Evolutionary conservation across 129 eudicot genomes (phyloP).

Genomic region (Flaveria robusta): DNA sequence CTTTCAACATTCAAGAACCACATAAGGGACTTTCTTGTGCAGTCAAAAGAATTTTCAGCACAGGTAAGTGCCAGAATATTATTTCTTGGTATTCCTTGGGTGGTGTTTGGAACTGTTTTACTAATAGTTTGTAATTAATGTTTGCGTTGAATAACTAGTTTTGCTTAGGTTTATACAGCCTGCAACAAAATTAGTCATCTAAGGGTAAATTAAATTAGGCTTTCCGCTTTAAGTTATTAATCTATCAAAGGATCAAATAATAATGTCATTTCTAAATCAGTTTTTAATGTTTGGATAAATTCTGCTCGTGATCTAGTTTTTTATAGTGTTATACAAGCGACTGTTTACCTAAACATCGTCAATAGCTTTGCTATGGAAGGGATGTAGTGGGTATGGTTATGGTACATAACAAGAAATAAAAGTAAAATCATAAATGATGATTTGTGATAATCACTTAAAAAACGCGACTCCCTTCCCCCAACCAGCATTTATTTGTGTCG

Average conservation of each 20-base stretch:
- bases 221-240: background rate
- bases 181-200: background rate
- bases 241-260: background rate
- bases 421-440: too few relatives aligned
- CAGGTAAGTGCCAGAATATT: conserved; percentile 54
- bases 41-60: conserved; percentile 94
- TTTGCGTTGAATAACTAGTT: background rate
- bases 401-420: too few relatives aligned
- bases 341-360: too few relatives aligned
- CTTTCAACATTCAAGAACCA: conserved; percentile 79
- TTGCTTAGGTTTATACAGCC: background rate
- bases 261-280: background rate
- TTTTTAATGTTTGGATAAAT: background rate
- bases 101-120: background rate
- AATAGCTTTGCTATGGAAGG: too few relatives aligned
- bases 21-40: conserved; percentile 94
- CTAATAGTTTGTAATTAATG: background rate
- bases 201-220: too few relatives aligned
- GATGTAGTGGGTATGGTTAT: too few relatives aligned
- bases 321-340: too few relatives aligned
- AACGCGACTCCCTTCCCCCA: background rate
- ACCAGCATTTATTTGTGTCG: background rate
- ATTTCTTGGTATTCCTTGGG: background rate
- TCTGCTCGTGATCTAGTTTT: background rate
- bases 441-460: background rate